Percentiles rank a stretch among this genome's conserved stretches.
Evolutionary conservation across 352 stramenopile genomes (phyloP).

Genomic region (Pythium biforme): DNA sequence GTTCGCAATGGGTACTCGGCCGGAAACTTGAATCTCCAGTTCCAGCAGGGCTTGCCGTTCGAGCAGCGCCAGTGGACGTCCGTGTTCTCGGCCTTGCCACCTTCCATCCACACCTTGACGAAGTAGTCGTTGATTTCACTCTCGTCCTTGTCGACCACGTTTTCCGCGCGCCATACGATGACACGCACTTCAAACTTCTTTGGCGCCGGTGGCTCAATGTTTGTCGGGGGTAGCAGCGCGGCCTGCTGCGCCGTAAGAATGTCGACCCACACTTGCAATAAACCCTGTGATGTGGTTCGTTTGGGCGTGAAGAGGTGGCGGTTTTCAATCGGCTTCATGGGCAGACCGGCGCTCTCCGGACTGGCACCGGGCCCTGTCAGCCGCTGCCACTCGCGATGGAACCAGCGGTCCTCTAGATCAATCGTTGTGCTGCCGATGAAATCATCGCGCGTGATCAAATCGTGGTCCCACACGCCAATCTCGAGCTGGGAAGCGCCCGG

Average conservation of each 20-base stretch:
- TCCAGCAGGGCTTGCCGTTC: slow-evolving; percentile 90
- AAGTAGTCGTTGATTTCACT: slow-evolving; percentile 92
- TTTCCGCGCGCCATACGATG: slow-evolving; percentile 87
- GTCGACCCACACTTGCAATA: slow-evolving; percentile 87
- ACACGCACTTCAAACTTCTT: slow-evolving; percentile 87
- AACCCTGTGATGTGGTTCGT: slow-evolving; percentile 62
- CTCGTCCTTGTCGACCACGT: slow-evolving; percentile 67
- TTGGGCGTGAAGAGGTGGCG: slow-evolving; percentile 81
- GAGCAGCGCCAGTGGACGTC: slow-evolving; percentile 92
- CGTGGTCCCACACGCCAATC: slow-evolving; percentile 79
- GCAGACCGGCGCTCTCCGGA: slow-evolving; percentile 19
- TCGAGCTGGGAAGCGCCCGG: slow-evolving; percentile 78
- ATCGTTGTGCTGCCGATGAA: slow-evolving; percentile 91
- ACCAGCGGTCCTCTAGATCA: slow-evolving; percentile 93
- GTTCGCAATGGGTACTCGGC: slow-evolving; percentile 78
- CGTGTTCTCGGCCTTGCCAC: slow-evolving; percentile 50
- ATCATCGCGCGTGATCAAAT: slow-evolving; percentile 64
- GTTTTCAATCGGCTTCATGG: slow-evolving; percentile 88
- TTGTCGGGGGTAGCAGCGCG: slow-evolving; percentile 51
- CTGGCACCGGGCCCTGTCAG: slow-evolving; percentile 32
- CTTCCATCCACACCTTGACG: slow-evolving; percentile 90
- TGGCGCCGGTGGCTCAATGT: slow-evolving; percentile 60
- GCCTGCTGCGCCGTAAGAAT: slow-evolving; percentile 83
- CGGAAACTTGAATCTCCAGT: slow-evolving; percentile 90
- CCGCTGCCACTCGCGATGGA: slow-evolving; percentile 84